Conservation (phyloP, 306 rosid genomes). For the Spatholobus suberectus region DNA sequence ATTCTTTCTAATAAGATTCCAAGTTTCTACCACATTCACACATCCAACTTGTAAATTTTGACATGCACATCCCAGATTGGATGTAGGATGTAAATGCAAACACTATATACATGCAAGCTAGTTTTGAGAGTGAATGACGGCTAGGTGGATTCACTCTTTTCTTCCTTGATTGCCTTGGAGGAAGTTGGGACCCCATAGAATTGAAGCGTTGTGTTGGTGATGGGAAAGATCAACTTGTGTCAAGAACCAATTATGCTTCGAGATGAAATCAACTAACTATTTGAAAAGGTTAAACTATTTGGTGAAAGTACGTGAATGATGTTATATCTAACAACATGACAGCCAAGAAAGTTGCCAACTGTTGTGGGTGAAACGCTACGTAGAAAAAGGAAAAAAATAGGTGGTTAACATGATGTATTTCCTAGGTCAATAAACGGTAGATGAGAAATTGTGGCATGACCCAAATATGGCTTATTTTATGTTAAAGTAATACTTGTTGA, state of each 20-base stretch:
- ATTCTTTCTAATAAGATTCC: too few relatives aligned
- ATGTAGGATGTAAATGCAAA: constrained; percentile 13
- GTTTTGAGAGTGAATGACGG: not conserved
- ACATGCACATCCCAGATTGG: constrained; percentile 17
- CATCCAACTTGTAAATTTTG: constrained; percentile 30
- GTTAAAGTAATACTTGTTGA: not conserved
- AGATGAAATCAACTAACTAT: not conserved
- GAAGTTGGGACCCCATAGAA: not conserved
- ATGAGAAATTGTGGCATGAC: not conserved
- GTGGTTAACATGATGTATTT: not conserved
- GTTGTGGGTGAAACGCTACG: not conserved
- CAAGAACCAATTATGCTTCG: not conserved
- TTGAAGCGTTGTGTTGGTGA: not conserved
- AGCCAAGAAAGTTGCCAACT: not conserved
- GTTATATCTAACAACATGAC: not conserved
- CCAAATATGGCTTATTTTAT: not conserved
- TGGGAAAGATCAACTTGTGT: not conserved
- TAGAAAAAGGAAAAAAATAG: not conserved
- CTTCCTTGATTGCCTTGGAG: not conserved
- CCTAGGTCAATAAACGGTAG: not conserved
- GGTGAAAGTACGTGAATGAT: not conserved
- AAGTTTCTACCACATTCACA: too few relatives aligned
- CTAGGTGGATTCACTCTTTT: not conserved
- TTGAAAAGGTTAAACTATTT: not conserved
- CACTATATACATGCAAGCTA: not conserved